phyloP scores from a whole-genome alignment of 495 filamentous ascomycete species.

The Penicillium salamii region DNA sequence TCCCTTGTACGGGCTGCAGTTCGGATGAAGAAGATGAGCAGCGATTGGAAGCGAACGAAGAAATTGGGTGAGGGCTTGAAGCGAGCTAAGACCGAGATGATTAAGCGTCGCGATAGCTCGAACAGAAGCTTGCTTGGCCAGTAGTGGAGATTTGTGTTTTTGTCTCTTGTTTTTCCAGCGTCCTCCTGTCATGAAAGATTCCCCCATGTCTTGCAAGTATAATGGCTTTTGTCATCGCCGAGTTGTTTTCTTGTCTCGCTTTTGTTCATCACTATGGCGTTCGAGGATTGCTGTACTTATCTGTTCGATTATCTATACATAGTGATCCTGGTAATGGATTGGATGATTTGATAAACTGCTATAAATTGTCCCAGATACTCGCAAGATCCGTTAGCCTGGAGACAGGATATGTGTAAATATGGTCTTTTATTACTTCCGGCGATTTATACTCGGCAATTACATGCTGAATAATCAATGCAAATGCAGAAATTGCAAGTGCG shows the following conservation, averaged over 20 bases:
- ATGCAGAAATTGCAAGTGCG: no score
- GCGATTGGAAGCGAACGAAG: conserved; percentile 49
- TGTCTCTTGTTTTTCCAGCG: conserved; percentile 22
- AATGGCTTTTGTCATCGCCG: conserved; percentile 7
- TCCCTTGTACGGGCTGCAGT: conserved; percentile 52
- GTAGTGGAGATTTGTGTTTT: conserved; percentile 10
- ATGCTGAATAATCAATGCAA: no score
- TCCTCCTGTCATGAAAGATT: conserved; percentile 28
- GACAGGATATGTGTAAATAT: no score
- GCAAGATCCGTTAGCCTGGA: no score
- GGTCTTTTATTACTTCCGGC: no score
- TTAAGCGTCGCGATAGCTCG: conserved; percentile 39
- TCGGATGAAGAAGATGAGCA: conserved; percentile 52
- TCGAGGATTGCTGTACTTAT: neutral
- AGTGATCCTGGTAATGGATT: conserved; percentile 10
- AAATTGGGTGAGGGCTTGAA: conserved; percentile 45
- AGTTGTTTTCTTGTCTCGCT: conserved; percentile 5
- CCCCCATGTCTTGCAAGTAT: conserved; percentile 28
- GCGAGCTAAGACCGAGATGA: conserved; percentile 44
- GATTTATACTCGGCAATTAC: no score
- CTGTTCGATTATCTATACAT: conserved; percentile 16
- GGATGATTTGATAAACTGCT: conserved; percentile 4
- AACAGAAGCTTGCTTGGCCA: conserved; percentile 19
- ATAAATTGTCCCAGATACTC: neutral
- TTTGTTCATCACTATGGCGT: conserved; percentile 4